Evolutionary conservation across 2,329 filamentous ascomycete species (phyloP), one percentile per base, ranked within the genome.

Genomic region (Colletotrichum incanum): DNA sequence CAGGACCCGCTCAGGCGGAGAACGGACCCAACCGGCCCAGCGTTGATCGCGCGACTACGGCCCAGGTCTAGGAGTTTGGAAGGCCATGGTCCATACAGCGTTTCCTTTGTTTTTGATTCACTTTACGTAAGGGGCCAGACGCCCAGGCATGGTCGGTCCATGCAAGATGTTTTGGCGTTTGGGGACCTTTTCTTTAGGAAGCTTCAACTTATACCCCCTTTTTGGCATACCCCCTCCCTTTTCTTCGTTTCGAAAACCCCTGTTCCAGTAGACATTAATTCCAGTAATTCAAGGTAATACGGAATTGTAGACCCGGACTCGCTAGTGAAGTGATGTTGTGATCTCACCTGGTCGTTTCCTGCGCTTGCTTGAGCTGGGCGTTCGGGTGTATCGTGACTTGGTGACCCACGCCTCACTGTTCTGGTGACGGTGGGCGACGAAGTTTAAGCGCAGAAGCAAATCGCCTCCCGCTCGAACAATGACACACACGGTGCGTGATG

Each of bases 121-220:
- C 6, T 56, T 26, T 18, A 16, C 47, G 18, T 37, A 18, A 60
- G n/a, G 41, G 37, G 12, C n/a, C 55, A 60, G 26, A 66, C 20
- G 11, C 28, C 45, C 4, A 20, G 62, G 23, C 28, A 60, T 64
- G 65, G 65, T 31, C 20, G 34, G 54, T 14, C 20, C 41, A 18
- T 43, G 23, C 28, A 56, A 56, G 45, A 60, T 47, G 16, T 59
- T 43, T 65, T 52, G 66, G 66, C 50, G 60, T 69, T 69, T 26
- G n/a, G 23, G 47, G 47, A 26, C 28, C 18, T 70, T 45, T 39
- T 28, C 26, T 26, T 34, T 41, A 2, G n/a, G 20, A 56, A 70
- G 37, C 45, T 66, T 70, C 55, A 60, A 54, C 52, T 55, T 70
- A 70, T 70, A 70, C 67, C 67, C 63, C 20, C 28, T 23, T 41